A percentile compares a stretch with the other conserved stretches of the same genome.
Evolutionary conservation across 169 alveolate genomes (phyloP).

Genomic region (Babesia bovis): DNA sequence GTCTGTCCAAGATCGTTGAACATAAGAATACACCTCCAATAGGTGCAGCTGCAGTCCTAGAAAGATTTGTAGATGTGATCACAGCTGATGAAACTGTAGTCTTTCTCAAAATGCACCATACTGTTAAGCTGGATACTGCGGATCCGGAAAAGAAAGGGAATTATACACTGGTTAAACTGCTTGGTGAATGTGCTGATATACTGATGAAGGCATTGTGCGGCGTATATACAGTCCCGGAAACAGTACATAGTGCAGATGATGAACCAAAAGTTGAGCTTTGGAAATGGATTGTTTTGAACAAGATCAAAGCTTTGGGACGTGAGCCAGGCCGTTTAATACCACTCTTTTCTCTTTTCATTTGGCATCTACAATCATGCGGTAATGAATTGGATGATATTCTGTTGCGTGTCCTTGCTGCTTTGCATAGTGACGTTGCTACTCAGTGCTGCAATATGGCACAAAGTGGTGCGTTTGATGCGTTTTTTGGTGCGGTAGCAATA

Average conservation of each 20-base stretch:
- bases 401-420: not conserved
- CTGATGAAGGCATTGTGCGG: constrained; percentile 10
- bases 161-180: not conserved
- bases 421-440: not conserved
- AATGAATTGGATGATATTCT: not conserved
- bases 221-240: not conserved
- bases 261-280: not conserved
- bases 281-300: constrained; percentile 6
- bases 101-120: constrained; percentile 25
- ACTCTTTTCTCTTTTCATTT: not conserved
- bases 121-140: constrained; percentile 3
- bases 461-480: constrained; percentile 40
- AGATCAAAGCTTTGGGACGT: not conserved
- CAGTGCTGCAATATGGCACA: constrained; percentile 3
- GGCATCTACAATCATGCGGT: constrained; percentile 5
- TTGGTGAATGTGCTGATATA: not conserved
- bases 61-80: constrained; percentile 18
- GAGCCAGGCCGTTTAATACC: constrained; percentile 11
- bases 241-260: not conserved
- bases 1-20: constrained; percentile 22
- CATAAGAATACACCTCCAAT: not conserved
- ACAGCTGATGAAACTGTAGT: not conserved
- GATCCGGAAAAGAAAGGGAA: not conserved
- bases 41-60: constrained; percentile 28
- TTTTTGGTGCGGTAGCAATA: constrained; percentile 27